These are phyloP conservation scores for Skeletonema marinoi DNA, from an alignment of 108 stramenopile genomes.

Conservation along the genomic window DNA sequence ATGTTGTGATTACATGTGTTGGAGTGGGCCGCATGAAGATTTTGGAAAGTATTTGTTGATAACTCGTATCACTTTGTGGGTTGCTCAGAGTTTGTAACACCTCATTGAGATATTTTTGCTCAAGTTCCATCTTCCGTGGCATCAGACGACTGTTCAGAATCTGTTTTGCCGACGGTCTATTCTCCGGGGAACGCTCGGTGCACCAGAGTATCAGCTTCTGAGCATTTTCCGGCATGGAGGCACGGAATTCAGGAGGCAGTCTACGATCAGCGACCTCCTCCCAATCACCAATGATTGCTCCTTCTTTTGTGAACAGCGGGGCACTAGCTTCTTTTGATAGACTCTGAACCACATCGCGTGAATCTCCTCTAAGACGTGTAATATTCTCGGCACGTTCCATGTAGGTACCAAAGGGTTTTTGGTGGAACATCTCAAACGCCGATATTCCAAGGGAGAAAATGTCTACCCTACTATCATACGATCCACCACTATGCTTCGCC, in stretches of 20 bases:
- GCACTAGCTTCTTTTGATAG: constrained; percentile 34
- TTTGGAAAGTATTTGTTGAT: constrained; percentile 62
- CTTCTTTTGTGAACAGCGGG: constrained; percentile 33
- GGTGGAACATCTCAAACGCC: constrained; percentile 80
- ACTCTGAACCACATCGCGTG: constrained; percentile 16
- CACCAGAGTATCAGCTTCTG: constrained; percentile 81
- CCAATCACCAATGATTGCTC: constrained; percentile 28
- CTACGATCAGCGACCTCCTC: constrained; percentile 34
- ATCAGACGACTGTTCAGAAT: constrained; percentile 61
- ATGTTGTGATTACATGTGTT: constrained; percentile 63
- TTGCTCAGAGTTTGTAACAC: constrained; percentile 77
- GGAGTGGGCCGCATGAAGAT: constrained; percentile 64
- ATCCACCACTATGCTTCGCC: constrained; percentile 26
- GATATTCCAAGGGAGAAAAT: constrained; percentile 82
- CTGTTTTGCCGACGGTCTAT: constrained; percentile 68
- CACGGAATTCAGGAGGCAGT: constrained; percentile 58
- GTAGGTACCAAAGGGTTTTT: constrained; percentile 59
- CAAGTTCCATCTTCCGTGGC: constrained; percentile 77
- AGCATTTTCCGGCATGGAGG: constrained; percentile 57
- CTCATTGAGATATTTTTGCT: constrained; percentile 77
- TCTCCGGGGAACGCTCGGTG: constrained; percentile 57
- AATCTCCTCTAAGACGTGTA: constrained; percentile 53
- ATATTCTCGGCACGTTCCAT: constrained; percentile 69
- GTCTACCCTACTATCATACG: constrained; percentile 78
- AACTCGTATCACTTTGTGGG: constrained; percentile 66